phyloP scores from a whole-genome alignment of 1,284 basidiomycete genomes.

The Takashimella koratensis region DNA sequence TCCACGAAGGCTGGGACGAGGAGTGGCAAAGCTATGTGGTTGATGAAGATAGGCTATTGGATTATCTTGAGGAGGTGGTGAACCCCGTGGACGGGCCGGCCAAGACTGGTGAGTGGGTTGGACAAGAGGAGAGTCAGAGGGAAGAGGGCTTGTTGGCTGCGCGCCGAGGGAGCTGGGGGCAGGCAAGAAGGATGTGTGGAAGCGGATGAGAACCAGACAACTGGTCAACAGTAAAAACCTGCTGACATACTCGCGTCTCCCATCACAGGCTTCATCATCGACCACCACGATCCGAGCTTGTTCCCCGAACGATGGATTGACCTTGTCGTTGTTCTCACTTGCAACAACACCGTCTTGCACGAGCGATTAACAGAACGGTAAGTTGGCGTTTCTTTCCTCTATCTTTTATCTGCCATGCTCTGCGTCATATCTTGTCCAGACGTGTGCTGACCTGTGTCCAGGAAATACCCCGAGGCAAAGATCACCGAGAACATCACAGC shows the following conservation, averaged over 20 bases:
- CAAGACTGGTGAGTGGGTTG: slow-evolving; percentile 32
- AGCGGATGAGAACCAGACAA: too few relatives aligned
- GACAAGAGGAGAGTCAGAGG: too few relatives aligned
- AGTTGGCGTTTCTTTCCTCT: slow-evolving; percentile 27
- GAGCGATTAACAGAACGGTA: slow-evolving; percentile 88
- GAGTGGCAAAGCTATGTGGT: slow-evolving; percentile 94
- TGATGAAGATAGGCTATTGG: slow-evolving; percentile 92
- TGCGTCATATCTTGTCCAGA: neutral
- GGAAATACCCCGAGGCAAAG: slow-evolving; percentile 85
- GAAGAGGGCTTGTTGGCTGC: neutral
- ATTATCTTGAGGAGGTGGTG: slow-evolving; percentile 71
- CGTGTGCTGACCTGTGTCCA: slow-evolving; percentile 41
- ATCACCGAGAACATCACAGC: slow-evolving; percentile 98
- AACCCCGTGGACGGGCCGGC: slow-evolving; percentile 42
- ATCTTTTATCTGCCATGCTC: slow-evolving; percentile 1
- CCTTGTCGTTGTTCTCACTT: slow-evolving; percentile 89
- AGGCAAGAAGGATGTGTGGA: too few relatives aligned
- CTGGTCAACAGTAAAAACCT: too few relatives aligned
- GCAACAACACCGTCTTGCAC: slow-evolving; percentile 87
- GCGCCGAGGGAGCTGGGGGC: too few relatives aligned
- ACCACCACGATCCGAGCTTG: slow-evolving; percentile 94
- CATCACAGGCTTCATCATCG: slow-evolving; percentile 79
- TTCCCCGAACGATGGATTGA: slow-evolving; percentile 98
- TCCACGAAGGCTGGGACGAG: slow-evolving; percentile 83
- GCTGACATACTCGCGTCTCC: too few relatives aligned